Conservation (phyloP, 441 rosid species). For the Viola pubescens region DNA sequence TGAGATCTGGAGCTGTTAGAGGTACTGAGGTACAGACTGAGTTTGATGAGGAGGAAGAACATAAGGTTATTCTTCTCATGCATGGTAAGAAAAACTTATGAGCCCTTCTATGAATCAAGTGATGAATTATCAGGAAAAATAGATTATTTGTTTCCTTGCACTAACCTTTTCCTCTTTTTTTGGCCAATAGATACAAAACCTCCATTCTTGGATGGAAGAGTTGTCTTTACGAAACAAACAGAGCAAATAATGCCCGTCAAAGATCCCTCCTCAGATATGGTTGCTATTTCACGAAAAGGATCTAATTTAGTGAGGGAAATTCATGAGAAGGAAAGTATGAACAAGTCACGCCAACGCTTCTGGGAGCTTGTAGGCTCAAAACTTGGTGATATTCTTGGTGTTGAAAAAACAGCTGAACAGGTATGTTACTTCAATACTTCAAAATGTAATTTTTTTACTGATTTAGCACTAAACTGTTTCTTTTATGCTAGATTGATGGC, state of each 20-base stretch:
- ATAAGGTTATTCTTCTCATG: conserved; percentile 81
- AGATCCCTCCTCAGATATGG: conserved; percentile 99
- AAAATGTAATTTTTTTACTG: neutral
- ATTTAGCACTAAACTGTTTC: neutral
- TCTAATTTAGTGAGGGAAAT: conserved; percentile 80
- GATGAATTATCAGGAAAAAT: neutral
- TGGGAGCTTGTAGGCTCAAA: conserved; percentile 99
- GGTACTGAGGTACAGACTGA: conserved; percentile 94
- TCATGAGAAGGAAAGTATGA: conserved; percentile 82
- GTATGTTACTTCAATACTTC: conserved; percentile 21
- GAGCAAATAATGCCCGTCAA: conserved; percentile 95
- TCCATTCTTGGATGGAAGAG: conserved; percentile 96
- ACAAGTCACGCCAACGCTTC: conserved; percentile 88
- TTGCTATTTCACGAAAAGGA: conserved; percentile 92
- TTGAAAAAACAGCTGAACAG: conserved; percentile 85
- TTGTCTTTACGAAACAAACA: conserved; percentile 90
- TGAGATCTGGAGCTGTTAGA: conserved; percentile 97
- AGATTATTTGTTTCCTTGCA: neutral
- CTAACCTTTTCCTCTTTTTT: conserved; percentile 17
- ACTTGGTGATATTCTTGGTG: conserved; percentile 90
- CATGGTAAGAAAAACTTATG: conserved; percentile 52
- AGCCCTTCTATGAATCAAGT: neutral
- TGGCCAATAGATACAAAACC: conserved; percentile 78
- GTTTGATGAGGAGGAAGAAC: conserved; percentile 89
- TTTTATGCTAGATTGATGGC: conserved; percentile 67